Evolutionary conservation across 2,329 filamentous ascomycete genomes (phyloP).

Genomic region (Claviceps quebecensis): DNA sequence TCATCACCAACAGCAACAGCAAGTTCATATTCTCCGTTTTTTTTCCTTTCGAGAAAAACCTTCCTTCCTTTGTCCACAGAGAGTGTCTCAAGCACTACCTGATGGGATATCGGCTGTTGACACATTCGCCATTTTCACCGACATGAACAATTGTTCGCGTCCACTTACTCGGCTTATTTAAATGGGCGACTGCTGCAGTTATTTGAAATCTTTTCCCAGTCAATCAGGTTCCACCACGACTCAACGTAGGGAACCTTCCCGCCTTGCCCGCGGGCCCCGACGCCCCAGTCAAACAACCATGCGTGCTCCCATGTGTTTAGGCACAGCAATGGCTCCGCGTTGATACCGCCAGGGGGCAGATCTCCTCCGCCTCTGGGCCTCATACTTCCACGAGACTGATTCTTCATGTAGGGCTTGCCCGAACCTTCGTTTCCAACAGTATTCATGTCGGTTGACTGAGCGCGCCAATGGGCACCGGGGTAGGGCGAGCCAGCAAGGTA

Average conservation of each 20-base stretch:
- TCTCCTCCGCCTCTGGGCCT: slow-evolving; percentile 13
- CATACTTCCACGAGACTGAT: slow-evolving; percentile 18
- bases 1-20: background rate
- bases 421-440: slow-evolving; percentile 31
- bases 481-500: slow-evolving; percentile 89
- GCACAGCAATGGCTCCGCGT: slow-evolving; percentile 67
- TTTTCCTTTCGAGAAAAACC: no score
- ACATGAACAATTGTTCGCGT: no score
- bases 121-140: background rate
- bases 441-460: slow-evolving; percentile 57
- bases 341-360: slow-evolving; percentile 50
- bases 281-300: slow-evolving; percentile 69
- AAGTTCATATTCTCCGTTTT: no score
- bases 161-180: slow-evolving; percentile 11
- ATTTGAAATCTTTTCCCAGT: slow-evolving; percentile 63
- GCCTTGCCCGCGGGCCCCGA: slow-evolving; percentile 39
- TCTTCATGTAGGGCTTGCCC: slow-evolving; percentile 25
- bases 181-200: slow-evolving; percentile 21
- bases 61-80: background rate
- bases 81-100: background rate
- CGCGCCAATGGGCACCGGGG: slow-evolving; percentile 68
- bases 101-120: background rate
- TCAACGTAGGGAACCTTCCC: slow-evolving; percentile 67
- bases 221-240: slow-evolving; percentile 75
- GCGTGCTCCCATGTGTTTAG: slow-evolving; percentile 95